phyloP scores from a whole-genome alignment of 345 rosid genomes.

The Euphorbia pulcherrima region DNA sequence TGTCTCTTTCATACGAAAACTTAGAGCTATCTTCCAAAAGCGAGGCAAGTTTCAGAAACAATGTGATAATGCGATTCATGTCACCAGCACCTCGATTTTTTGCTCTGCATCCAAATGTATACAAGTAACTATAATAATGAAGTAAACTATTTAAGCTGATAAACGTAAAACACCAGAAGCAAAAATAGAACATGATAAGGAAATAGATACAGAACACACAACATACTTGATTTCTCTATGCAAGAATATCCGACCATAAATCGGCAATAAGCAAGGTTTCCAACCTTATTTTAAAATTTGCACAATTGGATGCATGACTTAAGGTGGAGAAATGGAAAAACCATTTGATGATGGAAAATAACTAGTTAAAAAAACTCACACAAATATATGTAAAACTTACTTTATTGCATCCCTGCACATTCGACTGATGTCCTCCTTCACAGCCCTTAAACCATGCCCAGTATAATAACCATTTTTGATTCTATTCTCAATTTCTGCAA shows the following conservation, averaged over 20 bases:
- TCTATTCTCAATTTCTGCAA: conserved; percentile 74
- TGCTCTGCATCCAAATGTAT: conserved; percentile 47
- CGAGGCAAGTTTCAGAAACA: conserved; percentile 82
- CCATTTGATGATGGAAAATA: neutral
- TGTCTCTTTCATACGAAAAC: conserved; percentile 72
- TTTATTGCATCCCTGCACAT: conserved; percentile 99
- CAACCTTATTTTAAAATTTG: no score
- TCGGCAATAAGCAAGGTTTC: neutral
- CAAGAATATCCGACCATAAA: neutral
- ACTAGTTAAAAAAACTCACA: neutral
- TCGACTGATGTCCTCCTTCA: conserved; percentile 90
- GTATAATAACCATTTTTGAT: conserved; percentile 83
- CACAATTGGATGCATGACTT: neutral
- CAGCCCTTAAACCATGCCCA: conserved; percentile 75
- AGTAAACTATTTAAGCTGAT: neutral
- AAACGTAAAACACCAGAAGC: neutral
- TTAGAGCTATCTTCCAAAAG: conserved; percentile 80
- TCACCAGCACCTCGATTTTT: conserved; percentile 73
- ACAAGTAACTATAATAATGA: conserved; percentile 14
- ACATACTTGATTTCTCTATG: neutral
- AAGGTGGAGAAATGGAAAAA: neutral
- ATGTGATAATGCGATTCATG: conserved; percentile 65
- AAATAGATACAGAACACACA: neutral
- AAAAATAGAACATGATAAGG: neutral
- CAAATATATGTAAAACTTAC: conserved; percentile 37